phyloP scores from a whole-genome alignment of 169 alveolate genomes.

The Plasmodium vivax region DNA sequence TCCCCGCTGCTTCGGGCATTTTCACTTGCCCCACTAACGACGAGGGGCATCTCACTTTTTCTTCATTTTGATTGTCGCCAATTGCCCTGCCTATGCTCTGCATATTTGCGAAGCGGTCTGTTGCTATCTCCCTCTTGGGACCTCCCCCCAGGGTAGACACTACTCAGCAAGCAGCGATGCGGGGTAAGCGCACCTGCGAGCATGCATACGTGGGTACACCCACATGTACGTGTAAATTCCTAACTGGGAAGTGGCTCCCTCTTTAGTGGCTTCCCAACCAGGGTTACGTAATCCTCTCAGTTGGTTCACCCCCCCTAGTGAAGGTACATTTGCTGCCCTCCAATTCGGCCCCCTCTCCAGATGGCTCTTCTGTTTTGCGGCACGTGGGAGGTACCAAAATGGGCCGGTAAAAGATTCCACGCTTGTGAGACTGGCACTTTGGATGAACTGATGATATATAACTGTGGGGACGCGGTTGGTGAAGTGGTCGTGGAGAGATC shows the following conservation, averaged over 20 bases:
- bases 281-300: not conserved
- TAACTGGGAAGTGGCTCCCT: not conserved
- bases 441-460: not conserved
- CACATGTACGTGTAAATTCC: not conserved
- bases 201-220: not conserved
- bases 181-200: not conserved
- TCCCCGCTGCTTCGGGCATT: not conserved
- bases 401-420: not conserved
- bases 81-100: conserved; percentile 9
- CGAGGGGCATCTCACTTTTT: conserved; percentile 54
- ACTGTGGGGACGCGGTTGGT: not conserved
- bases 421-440: not conserved
- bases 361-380: not conserved
- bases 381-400: not conserved
- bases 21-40: not conserved
- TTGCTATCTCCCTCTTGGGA: not conserved
- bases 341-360: not conserved
- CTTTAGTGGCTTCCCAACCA: too few species aligned
- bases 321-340: too few species aligned
- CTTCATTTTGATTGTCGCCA: not conserved
- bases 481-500: not conserved
- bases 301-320: not conserved
- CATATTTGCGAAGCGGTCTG: not conserved
- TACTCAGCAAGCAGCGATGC: not conserved
- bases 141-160: not conserved